A percentile compares a stretch with the other conserved stretches of the same genome.
phyloP scores from a whole-genome alignment of 2,329 filamentous ascomycete genomes.

The Furcasterigmium furcatum region DNA sequence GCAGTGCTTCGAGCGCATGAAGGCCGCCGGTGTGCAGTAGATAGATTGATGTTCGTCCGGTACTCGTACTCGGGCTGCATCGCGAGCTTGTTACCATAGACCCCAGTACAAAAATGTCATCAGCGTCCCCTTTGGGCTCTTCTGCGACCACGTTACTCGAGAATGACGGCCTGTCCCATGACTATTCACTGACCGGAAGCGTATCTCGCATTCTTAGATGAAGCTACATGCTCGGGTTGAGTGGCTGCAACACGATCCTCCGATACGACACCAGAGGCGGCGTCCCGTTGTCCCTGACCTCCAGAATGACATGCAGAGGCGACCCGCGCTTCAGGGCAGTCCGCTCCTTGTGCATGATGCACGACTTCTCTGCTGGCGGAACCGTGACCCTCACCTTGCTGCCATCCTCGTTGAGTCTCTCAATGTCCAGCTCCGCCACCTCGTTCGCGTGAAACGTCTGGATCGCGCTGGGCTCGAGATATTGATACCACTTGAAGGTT shows the following conservation, averaged over 20 bases:
- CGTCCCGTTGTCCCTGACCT: conserved; percentile 40
- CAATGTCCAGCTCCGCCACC: conserved; percentile 30
- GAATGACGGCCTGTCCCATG: too few species aligned
- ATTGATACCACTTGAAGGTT: conserved; percentile 48
- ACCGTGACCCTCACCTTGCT: conserved; percentile 9
- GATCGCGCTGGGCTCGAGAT: conserved; percentile 29
- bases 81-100: too few species aligned
- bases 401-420: conserved; percentile 14
- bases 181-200: too few species aligned
- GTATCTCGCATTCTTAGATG: too few species aligned
- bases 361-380: conserved; percentile 30
- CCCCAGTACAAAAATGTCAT: too few species aligned
- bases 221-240: too few species aligned
- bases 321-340: conserved; percentile 29
- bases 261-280: conserved; percentile 43
- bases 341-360: conserved; percentile 10
- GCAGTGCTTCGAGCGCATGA: conserved; percentile 62
- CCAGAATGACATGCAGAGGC: conserved; percentile 44
- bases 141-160: too few species aligned
- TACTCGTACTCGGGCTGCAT: too few species aligned
- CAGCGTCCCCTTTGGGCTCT: too few species aligned
- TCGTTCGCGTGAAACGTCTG: conserved; percentile 39
- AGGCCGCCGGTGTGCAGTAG: conserved; percentile 49
- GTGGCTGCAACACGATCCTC: conserved; percentile 32
- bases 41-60: too few species aligned